Base-by-base conservation (phyloP, 2,329 filamentous ascomycete species). In the Emergomyces orientalis region DNA sequence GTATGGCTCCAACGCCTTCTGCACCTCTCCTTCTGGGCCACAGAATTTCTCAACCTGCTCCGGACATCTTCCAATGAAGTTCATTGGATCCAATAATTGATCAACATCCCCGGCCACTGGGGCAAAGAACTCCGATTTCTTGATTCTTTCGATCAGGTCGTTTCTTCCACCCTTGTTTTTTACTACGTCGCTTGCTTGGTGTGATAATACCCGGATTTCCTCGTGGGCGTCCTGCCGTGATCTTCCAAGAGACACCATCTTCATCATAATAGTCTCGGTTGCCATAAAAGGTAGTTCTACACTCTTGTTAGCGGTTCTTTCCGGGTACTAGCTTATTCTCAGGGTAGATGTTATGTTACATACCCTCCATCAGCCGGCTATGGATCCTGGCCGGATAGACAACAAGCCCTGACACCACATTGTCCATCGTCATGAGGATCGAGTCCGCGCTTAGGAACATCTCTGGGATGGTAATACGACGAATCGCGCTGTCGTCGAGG, bases 201-300 rank as follows among this genome's bases (percentile, higher is more conserved):
- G 88, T 1, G 84, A 89, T 54, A 96, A 82, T 1, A 96, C 88
- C 61, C 88, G 87, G 70, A 96, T 92, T 75, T 93, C 79, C 78
- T 96, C 91, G 76, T 96, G 91, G 0, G 90, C 88, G 62, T 92
- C 89, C 73, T 95, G 90, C 59, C 91, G 80, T 11, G 85, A 89
- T 34, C 80, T 82, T 39, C 89, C 90, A 71, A 86, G 83, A 63
- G 85, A 84, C 34, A 87, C 85, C 62, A 93, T 81, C 68, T 85
- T 86, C 89, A 95, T 91, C 73, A 61, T n/a, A 19, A 61, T 57
- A 17, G 19, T 79, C 70, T 82, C 81, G 8, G 87, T 91, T 8
- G 86, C 83, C 88, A 93, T 95, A 77, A 96, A 96, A 0, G 92
- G 92, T 17, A 97, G 83, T 76, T 95, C 89, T 56, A 14, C 4